Evolutionary conservation across 2,329 filamentous ascomycete species (phyloP), one percentile per base, ranked within the genome.

Genomic region (Aspergillus pseudonomiae): DNA sequence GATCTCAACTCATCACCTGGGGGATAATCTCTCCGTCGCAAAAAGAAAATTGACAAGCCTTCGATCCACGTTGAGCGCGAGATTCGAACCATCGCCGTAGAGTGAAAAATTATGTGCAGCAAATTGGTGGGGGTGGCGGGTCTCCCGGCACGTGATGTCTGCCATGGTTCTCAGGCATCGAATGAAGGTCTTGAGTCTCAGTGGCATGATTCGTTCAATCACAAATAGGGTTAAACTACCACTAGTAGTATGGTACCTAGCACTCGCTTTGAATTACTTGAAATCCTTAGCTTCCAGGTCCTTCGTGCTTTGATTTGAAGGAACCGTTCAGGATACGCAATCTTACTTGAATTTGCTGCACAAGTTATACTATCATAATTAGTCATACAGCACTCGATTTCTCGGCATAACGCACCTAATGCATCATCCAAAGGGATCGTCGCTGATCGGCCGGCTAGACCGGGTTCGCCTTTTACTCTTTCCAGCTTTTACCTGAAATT

Each of bases 31-130:
- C 48, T 41, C 24, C 16, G 26, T 45, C 14, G 9, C 32, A 24
- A 36, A 43, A 28, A 30, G 45, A 59, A 62, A 58, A 24, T n/a
- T n/a, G 30, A 16, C 11, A 55, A 46, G 48, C 48, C 26, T 16
- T 32, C 10, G 26, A 52, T 52, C 43, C 28, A 32, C 19, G 48
- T 52, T 52, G 48, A 57, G 63, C 65, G 59, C 70, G 67, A 59
- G 74, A 71, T 69, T 77, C 74, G 74, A 77, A 77, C 74, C 64
- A 62, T 62, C 64, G 71, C 63, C 70, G 63, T 63, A 57, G 63
- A 65, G 61, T 59, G 64, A 63, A 65, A 65, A 60, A 54, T 26
- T 28, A 10, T 32, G 57, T 43, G 19, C 60, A 63, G 34, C 60
- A 50, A 14, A 41, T 43, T 26, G 21, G 52, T 54, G 52, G 56